Conservation (phyloP, 768 basidiomycete genomes). For the Tremella fuciformis region DNA sequence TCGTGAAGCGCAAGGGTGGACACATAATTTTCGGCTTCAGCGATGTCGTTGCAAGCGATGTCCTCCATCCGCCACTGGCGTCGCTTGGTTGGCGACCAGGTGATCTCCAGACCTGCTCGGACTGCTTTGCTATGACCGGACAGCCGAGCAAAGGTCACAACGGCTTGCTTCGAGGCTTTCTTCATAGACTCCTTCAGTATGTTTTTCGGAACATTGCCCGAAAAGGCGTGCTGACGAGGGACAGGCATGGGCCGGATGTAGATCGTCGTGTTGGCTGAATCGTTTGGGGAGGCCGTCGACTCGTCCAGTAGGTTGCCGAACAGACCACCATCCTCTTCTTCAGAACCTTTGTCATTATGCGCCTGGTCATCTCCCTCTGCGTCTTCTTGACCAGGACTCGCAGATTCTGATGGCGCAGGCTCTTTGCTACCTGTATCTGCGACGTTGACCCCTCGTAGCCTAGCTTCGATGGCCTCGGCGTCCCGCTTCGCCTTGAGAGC, state of each 20-base stretch:
- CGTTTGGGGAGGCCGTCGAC: constrained; percentile 38
- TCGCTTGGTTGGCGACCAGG: constrained; percentile 62
- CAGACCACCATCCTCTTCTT: constrained; percentile 56
- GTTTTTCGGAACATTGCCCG: constrained; percentile 71
- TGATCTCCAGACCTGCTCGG: constrained; percentile 67
- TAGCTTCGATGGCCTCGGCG: constrained; percentile 28
- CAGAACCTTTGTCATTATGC: constrained; percentile 10
- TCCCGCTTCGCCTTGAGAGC: constrained; percentile 34
- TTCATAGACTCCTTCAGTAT: constrained; percentile 60
- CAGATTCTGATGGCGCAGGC: neutral
- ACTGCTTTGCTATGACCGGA: constrained; percentile 72
- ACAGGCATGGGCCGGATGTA: constrained; percentile 66
- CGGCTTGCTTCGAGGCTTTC: constrained; percentile 61
- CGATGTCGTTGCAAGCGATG: constrained; percentile 70
- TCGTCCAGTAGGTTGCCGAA: constrained; percentile 72
- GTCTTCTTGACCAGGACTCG: neutral
- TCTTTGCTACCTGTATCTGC: neutral
- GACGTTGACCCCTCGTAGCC: constrained; percentile 20
- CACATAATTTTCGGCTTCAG: constrained; percentile 86
- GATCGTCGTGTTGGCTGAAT: constrained; percentile 56
- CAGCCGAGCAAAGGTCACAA: constrained; percentile 64
- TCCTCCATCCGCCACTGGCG: constrained; percentile 78
- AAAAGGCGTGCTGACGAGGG: constrained; percentile 71
- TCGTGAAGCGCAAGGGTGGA: constrained; percentile 80
- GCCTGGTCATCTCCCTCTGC: constrained; percentile 11